Evolutionary conservation across 2,329 filamentous ascomycete species (phyloP), one percentile per base, ranked within the genome.

Genomic region (Botrytis sinoallii): DNA sequence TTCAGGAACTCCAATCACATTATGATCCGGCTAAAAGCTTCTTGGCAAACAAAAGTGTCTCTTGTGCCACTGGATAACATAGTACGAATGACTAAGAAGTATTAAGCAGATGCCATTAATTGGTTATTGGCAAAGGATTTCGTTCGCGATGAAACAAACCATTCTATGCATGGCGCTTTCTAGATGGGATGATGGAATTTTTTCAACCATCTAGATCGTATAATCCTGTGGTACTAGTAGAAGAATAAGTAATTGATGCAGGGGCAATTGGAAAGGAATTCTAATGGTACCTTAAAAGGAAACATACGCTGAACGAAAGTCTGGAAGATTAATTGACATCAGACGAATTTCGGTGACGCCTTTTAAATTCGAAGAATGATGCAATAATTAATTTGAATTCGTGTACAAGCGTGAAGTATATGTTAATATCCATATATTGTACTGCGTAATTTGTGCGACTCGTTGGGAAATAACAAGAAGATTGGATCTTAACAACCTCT

Each of bases 21-120:
- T 7, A 38, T 55, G 18, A 40, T 29, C 22, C 25, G 46, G 65
- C 7, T 40, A 7, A 29, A 55, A 55, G 8, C 35, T 67, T 67
- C 65, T 67, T 67, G 65, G 65, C 65, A 22, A 40, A 18, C 32
- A 55, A 12, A 20, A 57, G 18, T 68, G 25, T n/a, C 2, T 57
- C 25, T n/a, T 29, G 18, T 42, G 18, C 35, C 10, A 22, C 46
- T 16, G 29, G 12, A 20, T 66, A 18, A 32, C 35, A 8, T 68
- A 42, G 35, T 59, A 69, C n/a, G 22, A 57, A 32, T 69, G 48
- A 69, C 66, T 69, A 69, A 57, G 29, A 57, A 48, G 18, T 42
- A 42, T 42, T 38, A 32, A 57, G 22, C 14, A 10, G 20, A 32
- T 32, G 18, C 35, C 18, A 32, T 57, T 7, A n/a, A 57, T 69